Base-by-base conservation (phyloP, 768 basidiomycete species). In the Russula sp. region DNA sequence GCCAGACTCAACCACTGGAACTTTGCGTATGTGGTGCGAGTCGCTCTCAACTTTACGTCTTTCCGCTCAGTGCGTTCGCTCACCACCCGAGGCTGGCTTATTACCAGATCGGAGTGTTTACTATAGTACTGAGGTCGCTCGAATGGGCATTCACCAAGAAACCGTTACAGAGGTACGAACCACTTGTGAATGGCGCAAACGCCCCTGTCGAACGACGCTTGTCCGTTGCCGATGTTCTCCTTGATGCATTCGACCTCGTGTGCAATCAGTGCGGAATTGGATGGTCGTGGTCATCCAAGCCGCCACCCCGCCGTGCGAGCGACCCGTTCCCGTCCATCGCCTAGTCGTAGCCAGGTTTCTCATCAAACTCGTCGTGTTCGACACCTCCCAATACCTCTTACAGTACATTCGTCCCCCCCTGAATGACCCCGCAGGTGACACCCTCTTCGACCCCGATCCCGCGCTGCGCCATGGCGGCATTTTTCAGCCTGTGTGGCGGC, bases 261-360 rank as follows among this genome's bases (percentile, higher is more conserved):
- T 60, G 22, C 42, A 68, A 63, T 20, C 55, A 59, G 10, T 61
- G 67, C 16, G 67, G 67, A 9, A 22, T 56, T 22, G 53, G 67
- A 8, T 68, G 67, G 67, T 59, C 60, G 3, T 68, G 67, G 67
- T 50, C 65, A 3, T n/a, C 42, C 35, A 52, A 61, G 34, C 22
- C 64, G 18, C 40, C 55, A 40, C 42, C 48, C 31, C 34, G 31
- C n/a, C n/a, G n/a, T 13, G 13, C 32, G 20, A 31, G 27, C 14
- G 16, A 32, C 6, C 42, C 53, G 4, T 18, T 32, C 6, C 27
- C 35, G n/a, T 56, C 59, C 20, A 32, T 56, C 48, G n/a, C 48
- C 14, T 14, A 1, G n/a, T 44, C 31, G 8, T 47, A 27, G 16
- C 45, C 34, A 39, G 27, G 14, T 4, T 57, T 22, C 18, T 61